Percentiles rank a stretch among this genome's conserved stretches.
Conservation (phyloP, 352 stramenopile genomes). For the Globisporangium emineosum region DNA sequence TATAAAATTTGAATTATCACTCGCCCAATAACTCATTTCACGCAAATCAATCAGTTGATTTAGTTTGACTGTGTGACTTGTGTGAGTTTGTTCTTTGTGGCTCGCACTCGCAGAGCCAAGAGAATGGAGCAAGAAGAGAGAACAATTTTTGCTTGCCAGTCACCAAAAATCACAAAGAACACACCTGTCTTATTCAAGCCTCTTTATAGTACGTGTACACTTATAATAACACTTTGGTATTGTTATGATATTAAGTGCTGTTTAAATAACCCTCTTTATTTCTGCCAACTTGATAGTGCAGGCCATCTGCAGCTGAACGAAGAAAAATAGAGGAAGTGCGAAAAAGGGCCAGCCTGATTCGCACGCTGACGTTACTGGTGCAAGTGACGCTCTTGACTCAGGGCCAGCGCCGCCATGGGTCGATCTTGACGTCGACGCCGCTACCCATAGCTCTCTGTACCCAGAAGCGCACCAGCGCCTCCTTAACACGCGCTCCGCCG, state of each 20-base stretch:
- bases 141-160: background rate
- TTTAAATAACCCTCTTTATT: background rate
- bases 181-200: background rate
- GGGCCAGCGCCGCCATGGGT: background rate
- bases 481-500: background rate
- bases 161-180: background rate
- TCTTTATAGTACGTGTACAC: background rate
- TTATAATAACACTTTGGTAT: background rate
- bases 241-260: no score
- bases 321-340: background rate
- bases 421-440: background rate
- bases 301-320: background rate
- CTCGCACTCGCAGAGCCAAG: background rate
- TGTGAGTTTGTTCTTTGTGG: conserved; percentile 1
- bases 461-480: background rate
- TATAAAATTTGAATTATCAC: background rate
- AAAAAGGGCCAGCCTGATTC: conserved; percentile 7
- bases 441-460: background rate
- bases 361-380: background rate
- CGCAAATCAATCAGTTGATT: background rate
- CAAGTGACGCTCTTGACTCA: background rate
- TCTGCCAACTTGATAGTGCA: background rate
- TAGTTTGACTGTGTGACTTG: background rate
- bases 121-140: background rate
- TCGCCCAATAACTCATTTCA: background rate